Base-by-base conservation (phyloP, 2,329 filamentous ascomycete genomes). In the Pyrenophora tritici-repentis region DNA sequence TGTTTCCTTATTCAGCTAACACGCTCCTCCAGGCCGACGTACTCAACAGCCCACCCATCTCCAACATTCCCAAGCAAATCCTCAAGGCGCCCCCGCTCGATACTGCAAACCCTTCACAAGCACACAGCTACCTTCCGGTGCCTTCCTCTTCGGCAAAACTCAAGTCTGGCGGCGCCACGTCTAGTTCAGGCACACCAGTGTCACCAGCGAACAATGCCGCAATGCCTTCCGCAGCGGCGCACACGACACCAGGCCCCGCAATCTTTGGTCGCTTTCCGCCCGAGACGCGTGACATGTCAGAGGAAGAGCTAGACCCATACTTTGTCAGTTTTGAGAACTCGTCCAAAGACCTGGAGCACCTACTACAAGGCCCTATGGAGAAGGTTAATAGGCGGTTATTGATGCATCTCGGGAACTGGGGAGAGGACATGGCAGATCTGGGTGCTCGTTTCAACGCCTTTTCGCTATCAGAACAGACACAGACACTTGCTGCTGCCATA, bases 371-470 rank as follows among this genome's bases (percentile, higher is more conserved):
- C 0, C 91, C 91, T 5, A 96, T 99, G 79, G 95, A 99, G 72
- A 97, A 96, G 73, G 91, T 97, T 55, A 99, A 97, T 67, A 86
- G 93, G 26, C 85, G 94, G 31, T 91, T 92, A 5, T 78, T 99
- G 6, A 90, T 86, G 54, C 94, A 99, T 66, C 76, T 97, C 8
- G 90, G 90, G 12, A 86, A 88, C 4, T 79, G 97, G 41, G 91
- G 91, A 2, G 83, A 91, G 4, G 94, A 99, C 70, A 82, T 97
- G 54, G 91, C 91, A 61, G 94, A 99, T 68, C 81, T 99, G 7
- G 94, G 94, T 6, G 94, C 92, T n/a, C 85, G 91, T 55, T 97
- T 94, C 74, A 99, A 99, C 67, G 94, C 90, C 1, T 99, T 99
- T 73, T 95, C 95, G 0, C 81, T 99, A 1, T 97, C 92, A 0